phyloP scores from a whole-genome alignment of 805 yeast genomes.

The Candida chauliodis region DNA sequence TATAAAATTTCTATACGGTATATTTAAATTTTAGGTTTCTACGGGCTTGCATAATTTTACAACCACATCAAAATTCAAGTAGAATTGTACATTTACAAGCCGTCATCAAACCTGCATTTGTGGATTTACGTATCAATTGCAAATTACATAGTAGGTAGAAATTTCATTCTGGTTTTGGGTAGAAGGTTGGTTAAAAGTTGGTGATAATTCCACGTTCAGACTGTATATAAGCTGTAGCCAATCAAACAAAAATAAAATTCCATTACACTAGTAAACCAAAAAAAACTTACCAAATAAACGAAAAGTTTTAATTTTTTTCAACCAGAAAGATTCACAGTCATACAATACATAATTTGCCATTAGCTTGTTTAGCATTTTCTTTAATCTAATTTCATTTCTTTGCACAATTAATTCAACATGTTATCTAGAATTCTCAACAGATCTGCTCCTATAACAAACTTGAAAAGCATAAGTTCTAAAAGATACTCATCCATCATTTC shows the following conservation, averaged over 20 bases:
- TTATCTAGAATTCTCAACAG: conserved; percentile 7
- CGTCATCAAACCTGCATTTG: too few species aligned
- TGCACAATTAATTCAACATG: conserved; percentile 4
- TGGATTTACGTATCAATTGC: too few species aligned
- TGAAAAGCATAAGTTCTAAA: conserved; percentile 12
- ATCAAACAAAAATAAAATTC: conserved; percentile 5
- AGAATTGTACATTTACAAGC: too few species aligned
- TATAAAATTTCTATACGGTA: too few species aligned
- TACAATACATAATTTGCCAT: background rate
- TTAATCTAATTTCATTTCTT: too few species aligned
- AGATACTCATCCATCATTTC: conserved; percentile 42
- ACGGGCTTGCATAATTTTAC: too few species aligned
- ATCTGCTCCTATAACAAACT: background rate
- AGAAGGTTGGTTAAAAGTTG: background rate
- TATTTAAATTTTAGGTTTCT: too few species aligned
- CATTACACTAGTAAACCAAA: conserved; percentile 1
- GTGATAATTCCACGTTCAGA: background rate
- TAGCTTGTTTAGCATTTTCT: too few species aligned
- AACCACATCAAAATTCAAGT: too few species aligned
- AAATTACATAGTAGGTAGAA: too few species aligned
- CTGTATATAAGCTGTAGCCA: conserved; percentile 6
- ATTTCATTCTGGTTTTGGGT: background rate
- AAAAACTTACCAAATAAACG: background rate
- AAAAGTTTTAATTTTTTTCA: background rate
- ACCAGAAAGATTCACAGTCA: background rate